Conservation (phyloP, 352 stramenopile genomes). For the Phytophthora macrochlamydospora region DNA sequence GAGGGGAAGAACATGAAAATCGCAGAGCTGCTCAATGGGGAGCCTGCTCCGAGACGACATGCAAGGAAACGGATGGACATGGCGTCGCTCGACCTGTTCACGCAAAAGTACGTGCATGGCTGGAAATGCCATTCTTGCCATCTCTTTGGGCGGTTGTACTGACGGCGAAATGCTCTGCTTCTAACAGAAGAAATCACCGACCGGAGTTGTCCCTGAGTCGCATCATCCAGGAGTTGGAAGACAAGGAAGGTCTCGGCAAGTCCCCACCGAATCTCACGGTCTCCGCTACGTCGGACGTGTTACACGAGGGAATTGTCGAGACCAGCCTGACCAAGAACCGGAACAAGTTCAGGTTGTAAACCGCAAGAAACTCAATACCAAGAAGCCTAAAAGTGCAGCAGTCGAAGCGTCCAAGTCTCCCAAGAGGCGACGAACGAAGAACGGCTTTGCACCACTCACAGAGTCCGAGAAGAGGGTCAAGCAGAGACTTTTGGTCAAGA, state of each 20-base stretch:
- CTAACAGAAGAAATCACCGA: constrained; percentile 32
- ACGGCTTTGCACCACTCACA: constrained; percentile 42
- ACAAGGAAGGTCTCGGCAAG: constrained; percentile 9
- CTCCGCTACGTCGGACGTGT: constrained; percentile 5
- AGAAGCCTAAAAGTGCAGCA: constrained; percentile 6
- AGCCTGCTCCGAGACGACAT: background rate
- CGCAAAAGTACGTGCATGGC: constrained; percentile 29
- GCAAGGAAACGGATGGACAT: constrained; percentile 46
- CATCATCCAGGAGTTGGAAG: constrained; percentile 48
- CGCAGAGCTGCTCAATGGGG: constrained; percentile 36
- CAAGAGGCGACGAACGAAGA: constrained; percentile 23
- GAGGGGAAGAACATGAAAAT: constrained; percentile 35
- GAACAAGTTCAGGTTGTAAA: background rate
- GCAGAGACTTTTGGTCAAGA: constrained; percentile 71
- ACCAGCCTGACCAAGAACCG: background rate
- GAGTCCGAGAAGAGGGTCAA: constrained; percentile 71
- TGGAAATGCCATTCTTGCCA: background rate
- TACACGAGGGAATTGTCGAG: background rate
- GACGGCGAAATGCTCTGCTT: background rate
- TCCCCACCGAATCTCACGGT: background rate
- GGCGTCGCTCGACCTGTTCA: constrained; percentile 56
- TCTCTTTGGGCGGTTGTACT: too few relatives aligned
- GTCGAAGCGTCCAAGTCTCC: constrained; percentile 5
- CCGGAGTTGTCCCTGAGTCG: constrained; percentile 54
- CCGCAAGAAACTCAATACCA: constrained; percentile 2